These are phyloP conservation scores for Amauroascus niger DNA, from an alignment of 2,329 filamentous ascomycete species.

Conservation along the genomic window DNA sequence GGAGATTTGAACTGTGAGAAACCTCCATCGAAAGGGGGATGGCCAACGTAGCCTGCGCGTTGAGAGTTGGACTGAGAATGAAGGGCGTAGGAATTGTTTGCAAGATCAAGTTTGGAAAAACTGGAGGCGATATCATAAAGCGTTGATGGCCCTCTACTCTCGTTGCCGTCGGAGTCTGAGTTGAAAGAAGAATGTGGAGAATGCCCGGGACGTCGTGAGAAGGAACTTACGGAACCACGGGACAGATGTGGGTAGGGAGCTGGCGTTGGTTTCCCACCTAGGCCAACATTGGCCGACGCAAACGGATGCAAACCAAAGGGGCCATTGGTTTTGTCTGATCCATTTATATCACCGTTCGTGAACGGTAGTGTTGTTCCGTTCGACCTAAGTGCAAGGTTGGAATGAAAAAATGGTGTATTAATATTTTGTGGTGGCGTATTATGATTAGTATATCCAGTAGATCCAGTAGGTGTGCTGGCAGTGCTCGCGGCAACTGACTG, in stretches of 20 bases:
- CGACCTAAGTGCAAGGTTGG: not conserved
- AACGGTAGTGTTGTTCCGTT: not conserved
- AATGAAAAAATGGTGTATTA: not conserved
- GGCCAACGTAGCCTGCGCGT: slow-evolving; percentile 26
- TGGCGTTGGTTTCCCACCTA: slow-evolving; percentile 16
- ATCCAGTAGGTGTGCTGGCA: slow-evolving; percentile 18
- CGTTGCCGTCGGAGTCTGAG: slow-evolving; percentile 31
- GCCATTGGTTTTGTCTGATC: not conserved
- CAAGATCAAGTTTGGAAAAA: slow-evolving; percentile 25
- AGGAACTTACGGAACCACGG: slow-evolving; percentile 29
- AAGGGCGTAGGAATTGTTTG: not conserved
- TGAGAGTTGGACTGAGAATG: slow-evolving; percentile 25
- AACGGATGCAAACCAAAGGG: not conserved
- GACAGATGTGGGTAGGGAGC: slow-evolving; percentile 25
- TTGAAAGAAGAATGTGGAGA: slow-evolving; percentile 33
- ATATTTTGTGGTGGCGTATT: not conserved
- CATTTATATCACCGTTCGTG: not conserved
- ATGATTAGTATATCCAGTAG: slow-evolving; percentile 22
- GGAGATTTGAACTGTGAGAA: slow-evolving; percentile 38
- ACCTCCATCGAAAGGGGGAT: slow-evolving; percentile 39
- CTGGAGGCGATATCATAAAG: slow-evolving; percentile 27
- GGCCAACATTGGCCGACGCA: not conserved
- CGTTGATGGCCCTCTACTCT: slow-evolving; percentile 23
- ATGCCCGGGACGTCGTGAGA: slow-evolving; percentile 28
- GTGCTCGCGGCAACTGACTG: slow-evolving; percentile 3